phyloP scores from a whole-genome alignment of 2,329 filamentous ascomycete genomes.

The Rhytidhysteron rufulum region DNA sequence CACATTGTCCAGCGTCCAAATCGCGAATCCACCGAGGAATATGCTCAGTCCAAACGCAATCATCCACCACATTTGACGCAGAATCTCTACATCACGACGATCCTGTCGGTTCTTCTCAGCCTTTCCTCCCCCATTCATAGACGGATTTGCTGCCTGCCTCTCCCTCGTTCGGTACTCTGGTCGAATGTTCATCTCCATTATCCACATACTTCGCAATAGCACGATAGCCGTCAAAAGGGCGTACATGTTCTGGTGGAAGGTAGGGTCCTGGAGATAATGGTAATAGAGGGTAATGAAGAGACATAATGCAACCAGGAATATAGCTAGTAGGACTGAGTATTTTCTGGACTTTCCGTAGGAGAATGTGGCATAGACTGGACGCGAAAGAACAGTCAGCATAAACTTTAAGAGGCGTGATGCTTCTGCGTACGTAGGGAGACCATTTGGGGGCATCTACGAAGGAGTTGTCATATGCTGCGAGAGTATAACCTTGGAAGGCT shows the following conservation, averaged over 20 bases:
- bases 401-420: too few relatives aligned
- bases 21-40: conserved; percentile 69
- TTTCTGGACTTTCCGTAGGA: conserved; percentile 58
- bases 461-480: too few relatives aligned
- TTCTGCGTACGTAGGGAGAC: too few relatives aligned
- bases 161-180: conserved; percentile 48
- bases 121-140: conserved; percentile 23
- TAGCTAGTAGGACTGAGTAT: conserved; percentile 53
- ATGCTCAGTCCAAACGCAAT: conserved; percentile 63
- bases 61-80: conserved; percentile 73
- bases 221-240: conserved; percentile 67
- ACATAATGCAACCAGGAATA: conserved; percentile 51
- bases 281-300: conserved; percentile 75
- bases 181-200: conserved; percentile 67
- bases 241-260: conserved; percentile 79
- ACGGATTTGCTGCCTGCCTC: conserved; percentile 31
- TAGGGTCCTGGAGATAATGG: conserved; percentile 74
- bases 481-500: too few relatives aligned
- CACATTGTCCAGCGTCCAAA: conserved; percentile 79
- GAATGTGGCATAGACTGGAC: conserved; percentile 72
- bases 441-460: too few relatives aligned
- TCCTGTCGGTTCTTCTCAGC: conserved; percentile 47
- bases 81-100: conserved; percentile 52
- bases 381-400: too few relatives aligned
- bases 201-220: conserved; percentile 69